A percentile compares a stretch with the other conserved stretches of the same genome.
Conservation (phyloP, 331 rosid species). For the Rhamnella rubrinervis region DNA sequence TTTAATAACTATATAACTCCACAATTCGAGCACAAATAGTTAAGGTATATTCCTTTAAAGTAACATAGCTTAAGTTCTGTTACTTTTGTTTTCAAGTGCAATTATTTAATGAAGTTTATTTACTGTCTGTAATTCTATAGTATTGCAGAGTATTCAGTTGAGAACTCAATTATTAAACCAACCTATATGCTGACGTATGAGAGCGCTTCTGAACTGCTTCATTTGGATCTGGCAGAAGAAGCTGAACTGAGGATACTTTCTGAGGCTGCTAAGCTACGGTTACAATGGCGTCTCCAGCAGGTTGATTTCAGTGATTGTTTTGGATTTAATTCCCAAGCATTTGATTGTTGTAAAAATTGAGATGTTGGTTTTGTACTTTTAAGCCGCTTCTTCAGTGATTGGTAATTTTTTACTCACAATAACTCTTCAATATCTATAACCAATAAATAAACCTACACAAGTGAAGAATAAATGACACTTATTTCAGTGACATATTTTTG, state of each 20-base stretch:
- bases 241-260: constrained; percentile 72
- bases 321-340: constrained; percentile 3
- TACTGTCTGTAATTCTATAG: constrained; percentile 42
- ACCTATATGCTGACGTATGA: constrained; percentile 96
- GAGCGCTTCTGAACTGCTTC: constrained; percentile 90
- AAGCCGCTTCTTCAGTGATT: not conserved
- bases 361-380: not conserved
- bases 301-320: constrained; percentile 38
- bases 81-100: constrained; percentile 8
- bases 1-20: too few species aligned
- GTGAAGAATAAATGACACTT: too few species aligned
- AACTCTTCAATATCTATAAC: not conserved
- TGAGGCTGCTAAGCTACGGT: constrained; percentile 84
- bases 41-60: not conserved
- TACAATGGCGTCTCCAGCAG: constrained; percentile 83
- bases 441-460: too few species aligned
- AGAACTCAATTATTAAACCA: constrained; percentile 80
- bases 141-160: constrained; percentile 90
- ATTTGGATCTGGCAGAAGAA: constrained; percentile 88
- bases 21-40: not conserved
- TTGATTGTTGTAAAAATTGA: not conserved
- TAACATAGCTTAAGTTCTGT: constrained; percentile 1
- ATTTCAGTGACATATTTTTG: too few species aligned
- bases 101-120: constrained; percentile 8
- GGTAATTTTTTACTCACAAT: not conserved